Percentiles rank a stretch among this genome's conserved stretches.
These are phyloP conservation scores for Selaginella moellendorffii DNA, from an alignment of 75 land plant species.

Conservation along the genomic window DNA sequence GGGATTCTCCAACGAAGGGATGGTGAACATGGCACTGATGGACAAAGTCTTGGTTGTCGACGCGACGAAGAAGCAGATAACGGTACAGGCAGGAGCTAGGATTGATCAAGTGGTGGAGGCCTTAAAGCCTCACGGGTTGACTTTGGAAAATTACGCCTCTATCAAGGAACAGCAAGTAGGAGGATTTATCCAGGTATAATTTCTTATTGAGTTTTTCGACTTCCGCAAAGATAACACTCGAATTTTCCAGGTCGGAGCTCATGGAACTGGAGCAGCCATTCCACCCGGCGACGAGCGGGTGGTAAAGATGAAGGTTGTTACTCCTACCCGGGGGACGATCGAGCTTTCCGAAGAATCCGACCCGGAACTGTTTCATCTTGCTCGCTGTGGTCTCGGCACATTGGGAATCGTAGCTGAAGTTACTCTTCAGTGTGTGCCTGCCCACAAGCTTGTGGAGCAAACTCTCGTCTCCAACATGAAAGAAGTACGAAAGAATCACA, in stretches of 20 bases:
- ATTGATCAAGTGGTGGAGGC: conserved; percentile 84
- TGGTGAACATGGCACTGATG: conserved; percentile 91
- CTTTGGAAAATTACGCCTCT: conserved; percentile 93
- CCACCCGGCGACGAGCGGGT: conserved; percentile 98
- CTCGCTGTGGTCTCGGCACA: conserved; percentile 94
- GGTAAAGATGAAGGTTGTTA: conserved; percentile 78
- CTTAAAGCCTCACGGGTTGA: conserved; percentile 68
- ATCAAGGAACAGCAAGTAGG: conserved; percentile 96
- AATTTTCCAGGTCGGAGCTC: conserved; percentile 88
- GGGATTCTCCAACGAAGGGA: conserved; percentile 61
- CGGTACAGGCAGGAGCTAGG: conserved; percentile 80
- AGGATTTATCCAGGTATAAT: conserved; percentile 71
- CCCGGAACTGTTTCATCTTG: conserved; percentile 90
- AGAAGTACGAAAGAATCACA: conserved; percentile 85
- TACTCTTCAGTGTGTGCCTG: conserved; percentile 86
- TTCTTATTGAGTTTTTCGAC: too few species aligned
- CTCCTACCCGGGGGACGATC: conserved; percentile 84
- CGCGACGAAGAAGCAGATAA: conserved; percentile 42
- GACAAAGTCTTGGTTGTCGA: conserved; percentile 84
- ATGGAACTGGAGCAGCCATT: conserved; percentile 93
- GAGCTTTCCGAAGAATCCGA: conserved; percentile 78
- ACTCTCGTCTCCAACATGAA: conserved; percentile 67
- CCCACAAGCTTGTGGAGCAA: conserved; percentile 77
- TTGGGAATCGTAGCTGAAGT: conserved; percentile 98
- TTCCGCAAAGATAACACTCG: too few species aligned